Evolutionary conservation across 1,284 basidiomycete species (phyloP), one percentile per base, ranked within the genome.

Genomic region (Cryptococcus maquisensis): DNA sequence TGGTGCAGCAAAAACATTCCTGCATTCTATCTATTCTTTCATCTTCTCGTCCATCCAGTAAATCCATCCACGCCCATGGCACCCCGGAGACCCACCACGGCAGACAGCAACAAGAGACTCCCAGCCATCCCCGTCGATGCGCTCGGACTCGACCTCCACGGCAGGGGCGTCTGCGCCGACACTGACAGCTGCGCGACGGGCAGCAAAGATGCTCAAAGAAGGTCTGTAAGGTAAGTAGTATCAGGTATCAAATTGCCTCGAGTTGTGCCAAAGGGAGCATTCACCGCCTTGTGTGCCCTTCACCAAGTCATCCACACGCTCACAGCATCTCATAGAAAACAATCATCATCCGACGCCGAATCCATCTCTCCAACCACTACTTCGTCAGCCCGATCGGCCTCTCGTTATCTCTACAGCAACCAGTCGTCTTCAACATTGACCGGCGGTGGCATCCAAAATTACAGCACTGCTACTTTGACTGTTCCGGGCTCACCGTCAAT

Each of bases 61-160:
- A n/a, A n/a, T 5, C 3, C 28, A 3, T 32, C 10, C 5, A n/a
- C n/a, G 7, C 28, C 28, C 28, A 32, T 32, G 28, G 2, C 28
- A 6, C 28, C 28, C 3, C 3, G 28, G 28, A 13, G 28, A 42
- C 35, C 43, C 10, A 26, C 15, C n/a, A 24, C 54, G 9, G 8
- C 13, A n/a, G 26, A 32, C 23, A 46, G 21, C 9, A 44, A 49
- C 23, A 60, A 56, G 44, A 35, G 28, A 3, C 52, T 59, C 23
- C 57, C 57, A 36, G 35, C 57, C 12, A 24, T 55, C 7, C 52
- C 52, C 12, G 23, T 47, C 9, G 50, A 47, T 7, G 47, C 44
- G 21, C 23, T 54, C 9, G 49, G 49, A 13, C 48, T 58, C n/a
- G 52, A 58, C 40, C 47, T 54, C 15, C 54, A 49, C 6, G 56